Evolutionary conservation across 345 rosid species (phyloP).

Genomic region (Populus deltoides): DNA sequence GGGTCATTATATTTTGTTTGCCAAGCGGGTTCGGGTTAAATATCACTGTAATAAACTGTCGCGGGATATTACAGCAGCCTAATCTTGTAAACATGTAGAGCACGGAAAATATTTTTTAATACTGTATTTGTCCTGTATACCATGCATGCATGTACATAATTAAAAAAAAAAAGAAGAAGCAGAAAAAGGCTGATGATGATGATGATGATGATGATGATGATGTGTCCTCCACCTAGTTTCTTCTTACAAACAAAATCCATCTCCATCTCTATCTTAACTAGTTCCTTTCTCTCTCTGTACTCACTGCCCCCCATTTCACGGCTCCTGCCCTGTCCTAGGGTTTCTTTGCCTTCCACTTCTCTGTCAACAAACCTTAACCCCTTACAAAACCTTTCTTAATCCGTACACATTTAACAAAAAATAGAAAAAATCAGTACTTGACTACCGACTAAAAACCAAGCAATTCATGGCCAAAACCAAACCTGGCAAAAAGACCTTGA

Average conservation of each 20-base stretch:
- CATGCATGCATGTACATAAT: neutral
- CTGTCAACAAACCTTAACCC: neutral
- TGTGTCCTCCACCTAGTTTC: slow-evolving; percentile 21
- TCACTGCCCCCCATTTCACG: neutral
- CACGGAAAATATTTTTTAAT: neutral
- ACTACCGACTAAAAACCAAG: neutral
- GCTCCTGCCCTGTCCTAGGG: slow-evolving; percentile 17
- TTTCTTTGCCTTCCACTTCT: slow-evolving; percentile 8
- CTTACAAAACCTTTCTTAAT: neutral
- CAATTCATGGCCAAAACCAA: slow-evolving; percentile 61
- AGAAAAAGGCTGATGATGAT: neutral
- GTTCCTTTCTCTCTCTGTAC: neutral
- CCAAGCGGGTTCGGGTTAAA: too few species aligned
- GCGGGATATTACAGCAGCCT: too few species aligned
- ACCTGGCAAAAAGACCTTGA: slow-evolving; percentile 70
- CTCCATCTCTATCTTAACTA: neutral
- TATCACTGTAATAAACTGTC: too few species aligned
- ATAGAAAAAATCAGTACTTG: neutral
- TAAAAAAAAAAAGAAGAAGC: neutral
- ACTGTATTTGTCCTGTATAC: neutral
- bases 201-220: slow-evolving; percentile 9
- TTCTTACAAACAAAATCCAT: slow-evolving; percentile 9
- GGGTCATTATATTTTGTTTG: too few species aligned
- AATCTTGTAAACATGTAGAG: too few species aligned
- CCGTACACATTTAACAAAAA: neutral